Conservation (phyloP, 2,329 filamentous ascomycete genomes). For the Polytolypa hystricis region DNA sequence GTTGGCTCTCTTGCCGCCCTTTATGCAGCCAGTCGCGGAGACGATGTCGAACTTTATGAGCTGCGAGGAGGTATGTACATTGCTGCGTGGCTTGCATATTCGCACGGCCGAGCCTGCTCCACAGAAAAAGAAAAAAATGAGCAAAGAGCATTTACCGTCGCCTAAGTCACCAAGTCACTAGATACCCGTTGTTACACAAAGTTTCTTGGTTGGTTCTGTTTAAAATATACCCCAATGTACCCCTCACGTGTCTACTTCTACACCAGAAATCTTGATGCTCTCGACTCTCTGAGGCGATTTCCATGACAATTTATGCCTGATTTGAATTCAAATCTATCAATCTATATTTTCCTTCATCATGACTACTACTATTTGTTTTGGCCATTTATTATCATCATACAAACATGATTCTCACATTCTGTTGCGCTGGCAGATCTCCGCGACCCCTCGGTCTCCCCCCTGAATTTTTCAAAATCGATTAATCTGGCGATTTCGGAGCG, state of each 20-base stretch:
- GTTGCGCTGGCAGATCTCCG: slow-evolving; percentile 58
- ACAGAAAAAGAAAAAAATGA: too few relatives aligned
- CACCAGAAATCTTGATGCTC: too few relatives aligned
- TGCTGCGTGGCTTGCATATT: too few relatives aligned
- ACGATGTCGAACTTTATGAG: slow-evolving; percentile 90
- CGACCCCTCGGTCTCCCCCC: slow-evolving; percentile 65
- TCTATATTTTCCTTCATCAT: background rate
- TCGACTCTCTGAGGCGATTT: too few relatives aligned
- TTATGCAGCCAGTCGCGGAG: slow-evolving; percentile 79
- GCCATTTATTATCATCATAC: background rate
- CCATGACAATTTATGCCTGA: too few relatives aligned
- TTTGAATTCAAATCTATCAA: too few relatives aligned
- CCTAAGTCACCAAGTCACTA: too few relatives aligned
- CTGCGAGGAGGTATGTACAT: slow-evolving; percentile 64
- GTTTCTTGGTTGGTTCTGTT: slow-evolving; percentile 7
- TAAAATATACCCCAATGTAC: too few relatives aligned
- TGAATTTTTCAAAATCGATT: slow-evolving; percentile 98
- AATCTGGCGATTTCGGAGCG: slow-evolving; percentile 90
- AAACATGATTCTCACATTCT: slow-evolving; percentile 3
- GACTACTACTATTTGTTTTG: background rate
- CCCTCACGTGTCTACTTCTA: too few relatives aligned
- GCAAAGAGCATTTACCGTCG: too few relatives aligned
- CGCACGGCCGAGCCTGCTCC: too few relatives aligned
- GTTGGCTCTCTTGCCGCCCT: slow-evolving; percentile 86
- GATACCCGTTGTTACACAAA: slow-evolving; percentile 7